These are phyloP conservation scores for Chlamydomonas urium DNA, from an alignment of 139 green algal genomes.

Conservation along the genomic window DNA sequence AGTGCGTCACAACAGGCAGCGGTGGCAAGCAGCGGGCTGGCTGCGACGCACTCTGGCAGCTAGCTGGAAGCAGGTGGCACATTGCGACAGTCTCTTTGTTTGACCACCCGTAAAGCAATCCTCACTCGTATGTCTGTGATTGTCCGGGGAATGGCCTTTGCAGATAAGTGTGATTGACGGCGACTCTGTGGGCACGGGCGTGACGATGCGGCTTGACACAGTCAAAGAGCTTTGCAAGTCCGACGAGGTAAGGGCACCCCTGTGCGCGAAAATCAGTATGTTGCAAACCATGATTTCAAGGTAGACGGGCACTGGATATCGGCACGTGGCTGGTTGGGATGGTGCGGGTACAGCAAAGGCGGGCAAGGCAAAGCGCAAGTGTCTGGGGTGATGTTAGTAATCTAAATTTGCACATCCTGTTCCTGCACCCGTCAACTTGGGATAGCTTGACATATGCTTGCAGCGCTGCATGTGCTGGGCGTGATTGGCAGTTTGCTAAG, in stretches of 20 bases:
- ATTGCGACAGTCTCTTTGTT: background rate
- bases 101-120: background rate
- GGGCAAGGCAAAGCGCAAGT: background rate
- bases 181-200: conserved; percentile 16
- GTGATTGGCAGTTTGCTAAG: background rate
- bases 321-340: background rate
- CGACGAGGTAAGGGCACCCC: conserved; percentile 37
- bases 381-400: background rate
- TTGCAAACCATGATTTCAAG: no score
- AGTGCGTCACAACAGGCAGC: no score
- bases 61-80: background rate
- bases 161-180: conserved; percentile 53
- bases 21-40: background rate
- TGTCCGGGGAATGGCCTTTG: background rate
- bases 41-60: background rate
- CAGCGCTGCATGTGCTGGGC: background rate
- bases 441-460: no score
- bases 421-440: background rate
- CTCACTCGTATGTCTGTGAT: no score
- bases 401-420: background rate
- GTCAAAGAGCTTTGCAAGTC: conserved; percentile 43
- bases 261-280: no score
- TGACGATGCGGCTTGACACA: background rate
- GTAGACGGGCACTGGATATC: no score
- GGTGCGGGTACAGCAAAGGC: background rate